Evolutionary conservation across 2,329 filamentous ascomycete genomes (phyloP), one percentile per base, ranked within the genome.

Genomic region (Ceratocystis alfenasii): DNA sequence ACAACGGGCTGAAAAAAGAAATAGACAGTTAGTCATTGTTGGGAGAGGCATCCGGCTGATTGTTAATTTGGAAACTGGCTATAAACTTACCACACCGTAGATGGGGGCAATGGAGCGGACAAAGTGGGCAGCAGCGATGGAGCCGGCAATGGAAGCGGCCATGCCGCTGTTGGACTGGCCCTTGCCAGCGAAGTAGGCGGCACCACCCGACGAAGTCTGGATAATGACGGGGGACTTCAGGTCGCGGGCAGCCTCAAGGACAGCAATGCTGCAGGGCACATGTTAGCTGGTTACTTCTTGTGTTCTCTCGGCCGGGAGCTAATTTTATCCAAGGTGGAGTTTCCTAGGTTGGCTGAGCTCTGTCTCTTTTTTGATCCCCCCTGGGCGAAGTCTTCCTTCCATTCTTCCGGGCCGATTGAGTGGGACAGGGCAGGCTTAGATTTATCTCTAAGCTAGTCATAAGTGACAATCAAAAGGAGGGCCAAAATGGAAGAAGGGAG

Each of bases 191-290:
- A 95, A 95, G 84, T 87, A 95, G 73, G 91, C 92, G 70, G 90
- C 88, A 79, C 92, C 92, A 74, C 94, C 94, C 79, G 97, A 90
- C 73, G 89, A 95, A 73, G 89, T 83, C 81, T 97, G 94, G 71
- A 97, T 86, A 78, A 96, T 88, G 78, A 96, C 87, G 72, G 94
- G 94, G 69, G 89, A 83, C 78, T 95, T 95, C 75, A 86, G 81
- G 78, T 97, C 92, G 73, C 90, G 87, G 72, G 94, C 94, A 75
- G 94, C 94, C 83, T 99, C 94, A 72, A 99, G 90, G 65, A 90
- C 80, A 72, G 90, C 86, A 71, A 96, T 87, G 69, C 66, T 68
- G 28, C 41, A 17, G 12, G n/a, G 1, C 15, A 46, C 7, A 86
- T 87, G 69, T 88, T 90, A 69, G 89, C 94, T 68, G 87, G 91